A percentile compares a stretch with the other conserved stretches of the same genome.
Conservation (phyloP, 805 yeast species). For the Kodamaea kaohsiungensis region DNA sequence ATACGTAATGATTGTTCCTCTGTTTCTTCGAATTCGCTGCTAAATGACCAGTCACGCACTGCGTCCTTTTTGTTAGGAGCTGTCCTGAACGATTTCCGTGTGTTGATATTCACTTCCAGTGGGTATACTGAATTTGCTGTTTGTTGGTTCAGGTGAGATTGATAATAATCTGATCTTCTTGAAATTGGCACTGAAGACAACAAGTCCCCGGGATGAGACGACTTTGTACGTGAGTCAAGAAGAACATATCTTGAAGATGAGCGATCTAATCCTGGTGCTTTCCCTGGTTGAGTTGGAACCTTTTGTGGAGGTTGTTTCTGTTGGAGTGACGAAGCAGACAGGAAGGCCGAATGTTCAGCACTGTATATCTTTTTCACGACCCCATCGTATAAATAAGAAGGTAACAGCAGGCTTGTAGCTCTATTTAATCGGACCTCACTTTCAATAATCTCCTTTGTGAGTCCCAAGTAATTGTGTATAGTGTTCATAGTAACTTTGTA, state of each 20-base stretch:
- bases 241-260: constrained; percentile 40
- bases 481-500: constrained; percentile 92
- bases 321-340: background rate
- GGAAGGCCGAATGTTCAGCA: constrained; percentile 9
- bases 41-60: constrained; percentile 27
- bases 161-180: constrained; percentile 21
- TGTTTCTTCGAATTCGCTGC: constrained; percentile 63
- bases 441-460: constrained; percentile 76
- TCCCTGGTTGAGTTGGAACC: background rate
- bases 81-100: constrained; percentile 3
- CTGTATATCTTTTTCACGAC: constrained; percentile 40
- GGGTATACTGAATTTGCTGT: constrained; percentile 2
- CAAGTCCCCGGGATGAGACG: constrained; percentile 81
- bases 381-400: constrained; percentile 62
- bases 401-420: constrained; percentile 39
- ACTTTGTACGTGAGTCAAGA: constrained; percentile 51
- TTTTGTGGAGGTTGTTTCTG: background rate
- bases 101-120: constrained; percentile 6
- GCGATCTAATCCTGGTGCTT: background rate
- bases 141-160: background rate
- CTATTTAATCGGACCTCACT: constrained; percentile 64
- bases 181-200: constrained; percentile 78
- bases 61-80: constrained; percentile 1
- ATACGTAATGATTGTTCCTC: constrained; percentile 64
- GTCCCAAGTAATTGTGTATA: constrained; percentile 80